Base-by-base conservation (phyloP, 2,329 filamentous ascomycete genomes). In the Microdochium trichocladiopsis region DNA sequence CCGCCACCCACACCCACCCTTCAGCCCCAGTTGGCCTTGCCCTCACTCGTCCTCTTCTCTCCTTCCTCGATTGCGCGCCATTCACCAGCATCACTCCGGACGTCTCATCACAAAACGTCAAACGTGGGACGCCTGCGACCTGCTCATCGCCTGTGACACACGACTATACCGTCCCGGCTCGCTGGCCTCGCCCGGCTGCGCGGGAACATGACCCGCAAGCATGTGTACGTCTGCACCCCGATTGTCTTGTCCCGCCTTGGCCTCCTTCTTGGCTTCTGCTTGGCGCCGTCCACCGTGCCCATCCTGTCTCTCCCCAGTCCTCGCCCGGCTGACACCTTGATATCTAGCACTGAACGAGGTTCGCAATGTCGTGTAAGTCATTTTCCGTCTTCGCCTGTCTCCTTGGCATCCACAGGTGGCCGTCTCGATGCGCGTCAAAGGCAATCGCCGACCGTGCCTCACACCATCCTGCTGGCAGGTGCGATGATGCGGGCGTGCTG, bases 351-450 rank as follows among this genome's bases (percentile, higher is more conserved):
- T 76, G 66, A 67, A 67, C 65, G 69, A 74, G 68, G 69, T 76
- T 67, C 69, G 69, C 70, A 76, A 76, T 74, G 71, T 70, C 66
- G 71, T 76, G 73, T 76, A 75, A 57, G 72, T 72, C 47, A 25
- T 48, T 4, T 45, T 25, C 43, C 18, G 43, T 23, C 18, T 14
- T 47, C 43, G 18, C 23, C 14, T 9, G 18, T 23, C 43, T 5
- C 18, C 43, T 22, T 23, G 18, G 8, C 5, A 3, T 22, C 9
- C 14, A 9, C 11, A n/a, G 9, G 9, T 22, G n/a, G 21, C 9
- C 43, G 21, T 11, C 11, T 22, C 21, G n/a, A 22, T 8, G 6
- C 37, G 37, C n/a, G 16, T n/a, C 37, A n/a, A n/a, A 6, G 37
- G 6, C 37, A 8, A 9, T 18, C n/a, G 37, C 37, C 18, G 9